phyloP scores from a whole-genome alignment of 1,139 yeast species.

The Kodamaea ohmeri region DNA sequence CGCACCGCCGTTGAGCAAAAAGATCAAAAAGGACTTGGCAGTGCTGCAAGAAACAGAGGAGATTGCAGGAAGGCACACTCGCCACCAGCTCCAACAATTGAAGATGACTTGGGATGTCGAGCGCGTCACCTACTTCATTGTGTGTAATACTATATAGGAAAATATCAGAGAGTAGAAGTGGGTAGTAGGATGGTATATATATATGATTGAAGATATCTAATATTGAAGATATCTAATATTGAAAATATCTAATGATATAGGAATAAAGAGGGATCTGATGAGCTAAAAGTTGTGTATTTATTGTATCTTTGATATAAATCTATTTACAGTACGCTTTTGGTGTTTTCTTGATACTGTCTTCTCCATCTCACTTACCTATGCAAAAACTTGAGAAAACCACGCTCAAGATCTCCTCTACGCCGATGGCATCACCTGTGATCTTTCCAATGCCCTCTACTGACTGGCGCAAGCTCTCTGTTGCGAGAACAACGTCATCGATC shows the following conservation, averaged over 20 bases:
- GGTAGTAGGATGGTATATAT: no score
- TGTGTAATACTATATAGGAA: slow-evolving; percentile 16
- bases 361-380: slow-evolving; percentile 66
- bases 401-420: slow-evolving; percentile 86
- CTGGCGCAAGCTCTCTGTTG: slow-evolving; percentile 70
- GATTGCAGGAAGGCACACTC: slow-evolving; percentile 40
- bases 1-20: slow-evolving; percentile 37
- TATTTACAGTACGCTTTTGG: slow-evolving; percentile 6
- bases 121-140: slow-evolving; percentile 33
- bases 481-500: slow-evolving; percentile 72
- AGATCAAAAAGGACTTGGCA: slow-evolving; percentile 26
- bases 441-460: slow-evolving; percentile 88
- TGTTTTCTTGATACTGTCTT: background rate
- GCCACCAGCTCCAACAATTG: slow-evolving; percentile 48
- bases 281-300: no score
- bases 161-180: background rate
- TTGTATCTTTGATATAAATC: no score
- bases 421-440: slow-evolving; percentile 86
- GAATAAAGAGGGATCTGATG: no score
- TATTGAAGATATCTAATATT: no score
- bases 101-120: slow-evolving; percentile 51
- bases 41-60: slow-evolving; percentile 27
- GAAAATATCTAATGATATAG: background rate
- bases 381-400: slow-evolving; percentile 91
- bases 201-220: no score